These are phyloP conservation scores for Cryptococcus sp. DNA, from an alignment of 1,284 basidiomycete species.

Conservation along the genomic window DNA sequence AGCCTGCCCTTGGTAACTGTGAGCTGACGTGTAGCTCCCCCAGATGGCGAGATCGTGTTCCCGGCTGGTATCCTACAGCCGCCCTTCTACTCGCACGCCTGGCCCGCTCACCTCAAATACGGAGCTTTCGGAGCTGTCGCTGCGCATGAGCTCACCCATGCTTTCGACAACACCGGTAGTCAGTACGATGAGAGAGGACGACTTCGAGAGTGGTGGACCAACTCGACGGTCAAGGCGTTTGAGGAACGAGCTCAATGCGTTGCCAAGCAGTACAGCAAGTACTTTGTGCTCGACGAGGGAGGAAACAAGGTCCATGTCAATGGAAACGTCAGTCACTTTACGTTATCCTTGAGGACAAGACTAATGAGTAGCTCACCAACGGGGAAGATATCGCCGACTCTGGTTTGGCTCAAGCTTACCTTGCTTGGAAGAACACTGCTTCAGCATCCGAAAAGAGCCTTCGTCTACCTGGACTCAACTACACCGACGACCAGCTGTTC, in stretches of 20 bases:
- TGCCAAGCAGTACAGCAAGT: constrained; percentile 77
- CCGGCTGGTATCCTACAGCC: constrained; percentile 91
- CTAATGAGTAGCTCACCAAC: constrained; percentile 53
- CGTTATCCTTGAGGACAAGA: constrained; percentile 4
- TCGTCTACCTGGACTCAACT: constrained; percentile 70
- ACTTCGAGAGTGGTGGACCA: constrained; percentile 71
- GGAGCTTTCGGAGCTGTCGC: constrained; percentile 87
- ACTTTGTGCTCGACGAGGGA: constrained; percentile 75
- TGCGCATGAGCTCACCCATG: constrained; percentile 83
- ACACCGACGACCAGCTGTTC: constrained; percentile 76
- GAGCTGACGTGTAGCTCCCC: constrained; percentile 24
- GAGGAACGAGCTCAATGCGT: constrained; percentile 79
- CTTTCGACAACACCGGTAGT: constrained; percentile 81
- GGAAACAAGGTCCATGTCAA: constrained; percentile 80
- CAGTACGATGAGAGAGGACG: constrained; percentile 53
- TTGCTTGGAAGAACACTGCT: constrained; percentile 77
- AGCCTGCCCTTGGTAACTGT: constrained; percentile 9
- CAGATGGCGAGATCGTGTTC: constrained; percentile 72
- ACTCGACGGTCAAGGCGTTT: constrained; percentile 72
- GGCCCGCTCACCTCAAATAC: constrained; percentile 80
- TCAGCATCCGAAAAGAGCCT: constrained; percentile 52
- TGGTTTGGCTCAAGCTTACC: constrained; percentile 74
- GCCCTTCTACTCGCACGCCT: constrained; percentile 81
- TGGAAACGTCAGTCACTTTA: constrained; percentile 54
- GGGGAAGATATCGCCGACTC: constrained; percentile 87